These are phyloP conservation scores for Sporothrix inflata DNA, from an alignment of 2,329 filamentous ascomycete genomes.

Conservation along the genomic window DNA sequence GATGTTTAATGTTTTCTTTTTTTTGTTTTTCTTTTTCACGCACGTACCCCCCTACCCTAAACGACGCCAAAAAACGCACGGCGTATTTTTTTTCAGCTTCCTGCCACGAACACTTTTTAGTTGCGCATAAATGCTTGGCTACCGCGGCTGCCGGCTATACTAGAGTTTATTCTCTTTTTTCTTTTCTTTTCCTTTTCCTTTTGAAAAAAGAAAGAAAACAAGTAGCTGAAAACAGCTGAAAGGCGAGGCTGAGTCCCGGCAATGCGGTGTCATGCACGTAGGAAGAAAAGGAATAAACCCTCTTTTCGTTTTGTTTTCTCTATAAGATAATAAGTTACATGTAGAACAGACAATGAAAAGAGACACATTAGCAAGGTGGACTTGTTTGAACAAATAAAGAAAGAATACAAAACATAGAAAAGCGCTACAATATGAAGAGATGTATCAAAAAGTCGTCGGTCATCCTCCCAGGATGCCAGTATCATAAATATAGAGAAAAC, in stretches of 20 bases:
- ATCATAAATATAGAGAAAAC: not conserved
- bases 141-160: not conserved
- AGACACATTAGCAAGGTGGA: not conserved
- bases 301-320: not conserved
- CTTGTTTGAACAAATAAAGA: not conserved
- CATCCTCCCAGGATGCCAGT: constrained; percentile 15
- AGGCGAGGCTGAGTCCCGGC: constrained; percentile 6
- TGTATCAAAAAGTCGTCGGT: not conserved
- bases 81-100: not conserved
- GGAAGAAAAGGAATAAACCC: not conserved
- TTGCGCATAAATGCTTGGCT: not conserved
- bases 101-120: not conserved
- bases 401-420: not conserved
- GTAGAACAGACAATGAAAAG: not conserved
- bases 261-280: not conserved
- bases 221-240: constrained; percentile 13
- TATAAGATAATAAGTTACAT: not conserved
- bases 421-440: not conserved
- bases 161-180: not conserved
- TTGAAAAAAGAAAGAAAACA: not conserved
- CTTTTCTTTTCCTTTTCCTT: not conserved
- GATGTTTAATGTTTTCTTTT: constrained; percentile 8
- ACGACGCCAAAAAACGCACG: not conserved
- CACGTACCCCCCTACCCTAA: not conserved
- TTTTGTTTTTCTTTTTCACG: not conserved